Evolutionary conservation across 192 early-diverging fungal species (phyloP).

Genomic region (Coemansia sp.): DNA sequence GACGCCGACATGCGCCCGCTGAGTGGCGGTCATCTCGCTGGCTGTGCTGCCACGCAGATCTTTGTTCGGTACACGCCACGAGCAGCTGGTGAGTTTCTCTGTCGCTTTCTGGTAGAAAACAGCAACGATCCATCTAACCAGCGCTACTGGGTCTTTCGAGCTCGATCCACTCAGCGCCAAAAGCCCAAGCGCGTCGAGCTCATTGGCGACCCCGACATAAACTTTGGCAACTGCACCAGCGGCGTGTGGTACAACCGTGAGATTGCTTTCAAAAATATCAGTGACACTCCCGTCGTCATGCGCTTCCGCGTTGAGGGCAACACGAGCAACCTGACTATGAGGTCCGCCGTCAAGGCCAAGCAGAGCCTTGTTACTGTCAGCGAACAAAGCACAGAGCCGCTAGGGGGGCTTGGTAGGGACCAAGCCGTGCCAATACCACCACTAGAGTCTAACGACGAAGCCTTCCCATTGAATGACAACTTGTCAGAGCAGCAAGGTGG

Average conservation of each 20-base stretch:
- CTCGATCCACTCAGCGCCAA: slow-evolving; percentile 72
- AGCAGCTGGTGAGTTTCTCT: slow-evolving; percentile 89
- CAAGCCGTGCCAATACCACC: not conserved
- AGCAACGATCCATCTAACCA: slow-evolving; percentile 84
- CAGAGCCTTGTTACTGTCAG: not conserved
- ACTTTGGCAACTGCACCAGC: slow-evolving; percentile 94
- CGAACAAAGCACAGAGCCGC: not conserved
- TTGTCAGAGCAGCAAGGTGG: slow-evolving; percentile 5
- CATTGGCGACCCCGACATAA: slow-evolving; percentile 68
- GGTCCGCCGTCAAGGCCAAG: slow-evolving; percentile 18
- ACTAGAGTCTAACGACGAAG: not conserved
- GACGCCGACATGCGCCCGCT: slow-evolving; percentile 17
- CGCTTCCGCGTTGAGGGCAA: slow-evolving; percentile 64
- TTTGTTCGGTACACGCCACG: slow-evolving; percentile 85
- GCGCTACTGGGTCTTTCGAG: slow-evolving; percentile 79
- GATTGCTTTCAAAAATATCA: slow-evolving; percentile 81
- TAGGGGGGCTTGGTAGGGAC: not conserved
- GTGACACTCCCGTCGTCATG: slow-evolving; percentile 75
- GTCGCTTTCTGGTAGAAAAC: slow-evolving; percentile 91
- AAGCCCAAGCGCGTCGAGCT: slow-evolving; percentile 66
- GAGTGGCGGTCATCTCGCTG: slow-evolving; percentile 60
- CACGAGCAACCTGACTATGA: slow-evolving; percentile 31
- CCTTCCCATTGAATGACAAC: not conserved
- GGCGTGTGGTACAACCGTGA: slow-evolving; percentile 86
- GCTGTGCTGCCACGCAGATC: slow-evolving; percentile 71